Evolutionary conservation across 2,329 filamentous ascomycete genomes (phyloP), one percentile per base, ranked within the genome.

Genomic region (Epichloe gansuensis): DNA sequence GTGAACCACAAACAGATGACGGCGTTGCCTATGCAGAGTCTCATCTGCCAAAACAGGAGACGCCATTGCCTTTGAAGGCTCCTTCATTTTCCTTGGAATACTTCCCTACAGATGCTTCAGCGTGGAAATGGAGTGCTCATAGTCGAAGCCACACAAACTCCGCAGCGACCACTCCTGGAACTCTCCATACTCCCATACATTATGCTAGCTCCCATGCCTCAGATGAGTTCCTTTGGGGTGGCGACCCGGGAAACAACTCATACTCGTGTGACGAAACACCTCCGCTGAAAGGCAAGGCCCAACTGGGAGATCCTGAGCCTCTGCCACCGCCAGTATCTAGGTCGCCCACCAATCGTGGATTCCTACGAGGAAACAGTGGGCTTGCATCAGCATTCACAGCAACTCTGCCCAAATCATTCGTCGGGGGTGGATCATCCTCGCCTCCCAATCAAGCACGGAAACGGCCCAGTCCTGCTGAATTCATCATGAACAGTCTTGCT

Each of bases 41-140:
- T 2, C 74, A 74, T 53, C 68, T 82, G 50, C 73, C 76, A 0
- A 75, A 81, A 52, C 74, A 80, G 5, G 78, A 83, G 57, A 83
- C 78, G 28, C 82, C 82, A 7, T 68, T 85, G 13, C 75, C 80
- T 3, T 75, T 83, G 70, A 85, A 85, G 63, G 80, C 80, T 0
- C 81, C 79, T 0, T 79, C 81, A 0, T 85, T 85, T 59, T 84
- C 82, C 0, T 67, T 85, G 2, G 80, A 84, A 54, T 85, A 85
- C 60, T 83, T 83, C 55, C 81, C 82, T 1, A 78, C 75, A 0
- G 75, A 82, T 55, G 74, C 72, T 2, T 72, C 74, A 1, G 67
- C 75, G 12, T 81, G 78, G 78, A 73, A 72, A n/a, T 82, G 78
- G 78, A 73, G 71, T 35, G 62, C 72, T 25, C 73, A 75, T 57